Conservation (phyloP, 2,329 filamentous ascomycete species). For the Exophiala viscosa region DNA sequence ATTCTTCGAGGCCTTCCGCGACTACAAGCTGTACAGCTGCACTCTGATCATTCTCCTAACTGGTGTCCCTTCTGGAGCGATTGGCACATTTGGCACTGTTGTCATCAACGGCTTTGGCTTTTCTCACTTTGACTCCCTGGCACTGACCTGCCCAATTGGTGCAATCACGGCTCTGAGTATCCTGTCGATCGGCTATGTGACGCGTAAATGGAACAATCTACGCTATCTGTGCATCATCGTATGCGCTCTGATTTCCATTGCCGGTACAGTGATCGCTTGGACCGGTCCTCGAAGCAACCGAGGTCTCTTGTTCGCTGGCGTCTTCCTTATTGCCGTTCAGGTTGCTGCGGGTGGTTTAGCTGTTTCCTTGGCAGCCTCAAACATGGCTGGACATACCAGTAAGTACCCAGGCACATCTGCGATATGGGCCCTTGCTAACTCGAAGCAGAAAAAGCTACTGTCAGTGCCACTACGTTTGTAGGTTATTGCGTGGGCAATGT, state of each 20-base stretch:
- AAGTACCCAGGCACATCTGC: constrained; percentile 9
- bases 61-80: constrained; percentile 1
- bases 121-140: constrained; percentile 59
- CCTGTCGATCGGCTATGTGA: constrained; percentile 40
- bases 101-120: constrained; percentile 70
- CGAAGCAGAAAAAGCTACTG: background rate
- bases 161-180: constrained; percentile 37
- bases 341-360: constrained; percentile 47
- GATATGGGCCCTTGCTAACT: constrained; percentile 13
- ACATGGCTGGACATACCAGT: constrained; percentile 27
- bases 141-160: constrained; percentile 52
- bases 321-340: constrained; percentile 43
- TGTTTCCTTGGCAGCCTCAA: constrained; percentile 47
- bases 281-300: constrained; percentile 39
- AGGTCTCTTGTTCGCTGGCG: constrained; percentile 48
- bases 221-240: constrained; percentile 36
- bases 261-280: constrained; percentile 44
- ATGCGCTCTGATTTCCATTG: constrained; percentile 42
- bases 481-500: constrained; percentile 3
- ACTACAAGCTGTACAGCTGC: constrained; percentile 7
- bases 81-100: constrained; percentile 60
- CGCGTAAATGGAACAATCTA: constrained; percentile 30
- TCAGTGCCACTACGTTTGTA: constrained; percentile 2
- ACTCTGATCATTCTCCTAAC: constrained; percentile 1
- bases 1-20: constrained; percentile 5